Conservation (phyloP, 257 asterid species). For the Solanum phureja region DNA sequence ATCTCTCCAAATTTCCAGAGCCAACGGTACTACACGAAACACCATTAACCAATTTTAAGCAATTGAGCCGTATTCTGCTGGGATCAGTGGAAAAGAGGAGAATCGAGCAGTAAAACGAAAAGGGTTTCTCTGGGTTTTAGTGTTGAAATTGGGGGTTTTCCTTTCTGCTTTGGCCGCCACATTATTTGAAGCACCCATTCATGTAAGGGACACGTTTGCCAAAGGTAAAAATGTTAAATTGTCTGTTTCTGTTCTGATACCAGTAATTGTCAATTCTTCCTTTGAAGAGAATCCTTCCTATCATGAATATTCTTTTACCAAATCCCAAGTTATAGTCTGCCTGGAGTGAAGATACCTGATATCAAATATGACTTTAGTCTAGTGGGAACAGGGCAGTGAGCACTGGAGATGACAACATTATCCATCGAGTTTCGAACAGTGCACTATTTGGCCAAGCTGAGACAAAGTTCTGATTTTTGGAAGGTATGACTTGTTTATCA, state of each 20-base stretch:
- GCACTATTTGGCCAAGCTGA: neutral
- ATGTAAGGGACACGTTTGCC: neutral
- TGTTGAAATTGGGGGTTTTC: neutral
- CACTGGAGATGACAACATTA: neutral
- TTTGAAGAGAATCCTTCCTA: slow-evolving; percentile 21
- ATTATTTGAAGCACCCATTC: neutral
- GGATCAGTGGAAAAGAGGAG: neutral
- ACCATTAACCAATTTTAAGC: neutral
- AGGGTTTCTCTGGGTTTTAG: neutral
- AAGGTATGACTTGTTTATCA: neutral
- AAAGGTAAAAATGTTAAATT: neutral
- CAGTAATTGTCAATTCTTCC: neutral
- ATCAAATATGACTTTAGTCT: neutral
- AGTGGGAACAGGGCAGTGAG: neutral
- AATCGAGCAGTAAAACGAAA: neutral
- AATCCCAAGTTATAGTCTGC: slow-evolving; percentile 13
- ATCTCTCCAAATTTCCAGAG: neutral
- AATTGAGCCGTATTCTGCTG: neutral
- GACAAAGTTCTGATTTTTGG: neutral
- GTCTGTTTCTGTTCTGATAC: neutral
- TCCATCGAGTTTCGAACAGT: neutral
- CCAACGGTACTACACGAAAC: neutral
- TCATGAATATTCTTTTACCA: slow-evolving; percentile 14
- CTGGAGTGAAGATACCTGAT: slow-evolving; percentile 15
- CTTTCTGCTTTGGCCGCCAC: neutral